Conservation (phyloP, 73 alveolate species). For the Paramecium primaurelia region DNA sequence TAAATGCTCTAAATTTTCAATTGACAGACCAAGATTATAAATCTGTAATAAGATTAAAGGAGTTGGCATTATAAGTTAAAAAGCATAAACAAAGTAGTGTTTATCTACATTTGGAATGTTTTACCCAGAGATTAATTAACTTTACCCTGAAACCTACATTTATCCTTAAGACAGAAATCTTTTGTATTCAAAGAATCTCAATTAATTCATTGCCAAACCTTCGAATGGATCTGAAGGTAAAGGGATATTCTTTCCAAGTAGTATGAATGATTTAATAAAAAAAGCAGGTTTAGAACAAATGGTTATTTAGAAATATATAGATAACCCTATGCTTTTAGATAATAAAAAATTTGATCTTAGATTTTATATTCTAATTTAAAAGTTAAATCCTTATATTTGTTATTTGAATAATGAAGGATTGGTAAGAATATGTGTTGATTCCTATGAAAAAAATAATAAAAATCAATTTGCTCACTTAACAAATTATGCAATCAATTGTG, state of each 20-base stretch:
- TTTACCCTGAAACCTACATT: constrained; percentile 19
- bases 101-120: neutral
- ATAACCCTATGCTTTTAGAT: constrained; percentile 84
- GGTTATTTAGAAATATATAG: constrained; percentile 76
- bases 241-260: constrained; percentile 84
- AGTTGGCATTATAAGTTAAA: neutral
- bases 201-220: constrained; percentile 84
- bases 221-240: constrained; percentile 83
- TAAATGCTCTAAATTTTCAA: neutral
- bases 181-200: constrained; percentile 3
- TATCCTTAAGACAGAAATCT: neutral
- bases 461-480: constrained; percentile 68
- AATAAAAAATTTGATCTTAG: constrained; percentile 94
- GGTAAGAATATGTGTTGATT: constrained; percentile 92
- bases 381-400: constrained; percentile 84
- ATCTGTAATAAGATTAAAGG: constrained; percentile 12
- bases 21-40: neutral
- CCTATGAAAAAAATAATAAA: constrained; percentile 67
- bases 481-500: constrained; percentile 67
- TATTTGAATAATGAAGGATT: constrained; percentile 93
- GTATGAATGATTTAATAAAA: constrained; percentile 60
- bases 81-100: neutral
- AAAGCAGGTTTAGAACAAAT: constrained; percentile 26
- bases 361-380: constrained; percentile 85
- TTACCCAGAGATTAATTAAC: neutral